Conservation (phyloP, 805 yeast genomes). For the Candida chilensis region DNA sequence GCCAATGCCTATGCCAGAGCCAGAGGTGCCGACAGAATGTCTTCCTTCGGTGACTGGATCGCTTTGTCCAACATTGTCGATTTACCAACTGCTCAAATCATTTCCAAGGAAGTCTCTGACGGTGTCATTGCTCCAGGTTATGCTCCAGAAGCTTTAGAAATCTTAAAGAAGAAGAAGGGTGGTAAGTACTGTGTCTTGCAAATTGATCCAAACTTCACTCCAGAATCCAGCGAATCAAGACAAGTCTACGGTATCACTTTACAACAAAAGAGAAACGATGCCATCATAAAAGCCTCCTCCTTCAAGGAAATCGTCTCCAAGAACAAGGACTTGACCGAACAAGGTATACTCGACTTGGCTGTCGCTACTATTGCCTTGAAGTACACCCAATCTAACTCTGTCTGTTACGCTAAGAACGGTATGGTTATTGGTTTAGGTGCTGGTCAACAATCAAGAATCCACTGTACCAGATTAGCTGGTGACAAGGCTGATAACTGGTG, state of each 20-base stretch:
- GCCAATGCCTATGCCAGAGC: constrained; percentile 99
- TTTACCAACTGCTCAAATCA: constrained; percentile 91
- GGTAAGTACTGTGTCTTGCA: constrained; percentile 96
- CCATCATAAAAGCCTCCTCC: constrained; percentile 81
- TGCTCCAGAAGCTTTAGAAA: constrained; percentile 83
- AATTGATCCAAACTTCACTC: constrained; percentile 90
- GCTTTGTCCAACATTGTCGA: constrained; percentile 96
- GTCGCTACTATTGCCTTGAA: constrained; percentile 97
- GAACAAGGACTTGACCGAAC: constrained; percentile 82
- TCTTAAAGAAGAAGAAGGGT: constrained; percentile 86
- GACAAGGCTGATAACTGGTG: constrained; percentile 99
- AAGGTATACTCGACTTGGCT: constrained; percentile 86
- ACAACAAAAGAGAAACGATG: constrained; percentile 97
- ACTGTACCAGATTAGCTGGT: constrained; percentile 98
- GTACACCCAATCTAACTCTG: constrained; percentile 98
- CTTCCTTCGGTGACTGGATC: constrained; percentile 96
- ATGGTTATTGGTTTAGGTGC: constrained; percentile 99
- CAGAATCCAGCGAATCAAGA: constrained; percentile 77
- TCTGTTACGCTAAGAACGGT: constrained; percentile 97
- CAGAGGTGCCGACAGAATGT: constrained; percentile 99
- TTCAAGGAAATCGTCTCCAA: constrained; percentile 87
- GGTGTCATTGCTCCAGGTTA: constrained; percentile 99
- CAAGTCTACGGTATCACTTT: constrained; percentile 93
- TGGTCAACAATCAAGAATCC: constrained; percentile 98
- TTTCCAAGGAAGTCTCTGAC: constrained; percentile 94